These are phyloP conservation scores for Geotrichum macrosporum DNA, from an alignment of 1,139 yeast species.

Conservation along the genomic window DNA sequence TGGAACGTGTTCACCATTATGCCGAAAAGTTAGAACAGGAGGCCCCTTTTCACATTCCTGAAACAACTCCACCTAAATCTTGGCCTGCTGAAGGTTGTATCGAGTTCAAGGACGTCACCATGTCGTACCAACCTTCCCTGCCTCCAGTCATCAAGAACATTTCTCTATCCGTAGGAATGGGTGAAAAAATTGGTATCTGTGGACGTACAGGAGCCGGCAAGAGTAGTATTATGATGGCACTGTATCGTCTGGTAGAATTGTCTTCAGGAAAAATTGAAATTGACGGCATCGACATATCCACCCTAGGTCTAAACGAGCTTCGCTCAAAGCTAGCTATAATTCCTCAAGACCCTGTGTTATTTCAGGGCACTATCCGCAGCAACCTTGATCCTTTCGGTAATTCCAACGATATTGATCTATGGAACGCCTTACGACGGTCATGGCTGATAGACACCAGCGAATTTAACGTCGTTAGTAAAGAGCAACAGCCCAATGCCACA, in stretches of 20 bases:
- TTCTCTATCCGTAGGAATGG: slow-evolving; percentile 44
- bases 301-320: slow-evolving; percentile 53
- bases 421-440: slow-evolving; percentile 57
- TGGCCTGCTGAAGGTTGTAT: slow-evolving; percentile 65
- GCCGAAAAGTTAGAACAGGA: slow-evolving; percentile 67
- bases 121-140: slow-evolving; percentile 71
- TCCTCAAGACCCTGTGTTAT: slow-evolving; percentile 76
- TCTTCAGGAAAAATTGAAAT: slow-evolving; percentile 50
- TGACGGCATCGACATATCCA: slow-evolving; percentile 58
- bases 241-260: slow-evolving; percentile 59
- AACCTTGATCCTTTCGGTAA: slow-evolving; percentile 64
- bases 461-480: slow-evolving; percentile 31
- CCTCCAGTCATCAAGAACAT: slow-evolving; percentile 67
- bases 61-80: slow-evolving; percentile 52
- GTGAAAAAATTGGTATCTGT: slow-evolving; percentile 67
- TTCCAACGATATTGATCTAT: slow-evolving; percentile 49
- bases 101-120: slow-evolving; percentile 51
- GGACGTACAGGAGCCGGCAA: slow-evolving; percentile 84
- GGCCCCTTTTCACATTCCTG: slow-evolving; percentile 48
- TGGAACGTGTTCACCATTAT: slow-evolving; percentile 72
- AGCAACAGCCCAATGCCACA: slow-evolving; percentile 9
- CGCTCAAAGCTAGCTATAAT: slow-evolving; percentile 62
- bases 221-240: slow-evolving; percentile 61
- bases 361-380: slow-evolving; percentile 60
- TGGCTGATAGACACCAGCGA: slow-evolving; percentile 52